Conservation (phyloP, 1,139 yeast species). For the Candida sanyaensis region DNA sequence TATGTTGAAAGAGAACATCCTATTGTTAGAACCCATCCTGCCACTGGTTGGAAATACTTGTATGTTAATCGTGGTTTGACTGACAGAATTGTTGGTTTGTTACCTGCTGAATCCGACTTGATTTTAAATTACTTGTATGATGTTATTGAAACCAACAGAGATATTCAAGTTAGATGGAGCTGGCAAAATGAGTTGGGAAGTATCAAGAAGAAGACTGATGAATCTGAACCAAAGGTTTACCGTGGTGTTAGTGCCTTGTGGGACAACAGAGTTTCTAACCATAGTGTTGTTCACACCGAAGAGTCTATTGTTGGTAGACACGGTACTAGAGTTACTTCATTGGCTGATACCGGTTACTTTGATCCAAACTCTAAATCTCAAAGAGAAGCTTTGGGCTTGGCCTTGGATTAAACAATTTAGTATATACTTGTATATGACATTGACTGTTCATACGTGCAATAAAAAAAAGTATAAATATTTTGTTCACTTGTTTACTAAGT, state of each 20-base stretch:
- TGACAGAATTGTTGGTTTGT: constrained; percentile 34
- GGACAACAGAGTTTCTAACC: constrained; percentile 58
- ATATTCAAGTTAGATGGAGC: constrained; percentile 53
- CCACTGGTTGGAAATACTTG: constrained; percentile 43
- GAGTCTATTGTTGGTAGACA: constrained; percentile 53
- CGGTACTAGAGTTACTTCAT: constrained; percentile 58
- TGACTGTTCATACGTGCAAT: too few relatives aligned
- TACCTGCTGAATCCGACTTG: constrained; percentile 30
- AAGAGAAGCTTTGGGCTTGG: too few relatives aligned
- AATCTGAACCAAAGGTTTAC: constrained; percentile 43
- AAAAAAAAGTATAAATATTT: too few relatives aligned
- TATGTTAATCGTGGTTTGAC: constrained; percentile 39
- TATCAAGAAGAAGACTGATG: not conserved
- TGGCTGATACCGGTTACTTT: constrained; percentile 56
- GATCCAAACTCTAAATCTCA: too few relatives aligned
- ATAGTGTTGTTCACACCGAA: constrained; percentile 52
- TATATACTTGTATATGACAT: too few relatives aligned
- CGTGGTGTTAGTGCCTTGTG: constrained; percentile 57
- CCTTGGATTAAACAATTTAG: too few relatives aligned
- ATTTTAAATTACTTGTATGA: constrained; percentile 34
- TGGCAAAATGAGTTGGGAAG: constrained; percentile 29
- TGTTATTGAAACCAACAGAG: constrained; percentile 35
- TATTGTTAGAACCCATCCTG: constrained; percentile 41
- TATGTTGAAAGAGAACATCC: constrained; percentile 40
- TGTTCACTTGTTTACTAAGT: too few relatives aligned